These are phyloP conservation scores for Dacryopinax spathularia DNA, from an alignment of 768 basidiomycete genomes.

Conservation along the genomic window DNA sequence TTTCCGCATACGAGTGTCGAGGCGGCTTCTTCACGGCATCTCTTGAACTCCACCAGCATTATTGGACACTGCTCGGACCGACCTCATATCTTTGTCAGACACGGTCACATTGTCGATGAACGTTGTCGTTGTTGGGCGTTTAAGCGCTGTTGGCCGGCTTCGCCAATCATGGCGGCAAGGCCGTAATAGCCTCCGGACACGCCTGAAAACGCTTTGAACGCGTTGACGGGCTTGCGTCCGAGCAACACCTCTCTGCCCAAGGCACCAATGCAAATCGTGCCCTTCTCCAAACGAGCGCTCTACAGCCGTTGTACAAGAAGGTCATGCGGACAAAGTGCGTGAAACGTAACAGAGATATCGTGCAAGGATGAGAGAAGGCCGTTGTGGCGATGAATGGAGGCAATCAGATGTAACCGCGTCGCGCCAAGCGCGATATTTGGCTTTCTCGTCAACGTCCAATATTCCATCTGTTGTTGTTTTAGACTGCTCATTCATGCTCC, in stretches of 20 bases:
- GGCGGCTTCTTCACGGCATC: neutral
- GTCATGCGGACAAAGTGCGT: neutral
- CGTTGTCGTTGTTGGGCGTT: no score
- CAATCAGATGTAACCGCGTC: neutral
- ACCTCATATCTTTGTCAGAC: no score
- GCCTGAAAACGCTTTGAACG: no score
- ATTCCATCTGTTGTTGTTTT: neutral
- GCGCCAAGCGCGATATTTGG: neutral
- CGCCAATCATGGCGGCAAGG: no score
- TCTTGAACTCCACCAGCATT: neutral
- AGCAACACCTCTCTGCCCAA: no score
- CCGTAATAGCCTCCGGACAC: no score
- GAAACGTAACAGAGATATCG: neutral
- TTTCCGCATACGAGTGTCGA: neutral
- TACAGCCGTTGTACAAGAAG: neutral
- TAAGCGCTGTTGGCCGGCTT: no score
- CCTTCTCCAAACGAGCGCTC: no score
- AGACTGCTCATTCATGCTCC: neutral
- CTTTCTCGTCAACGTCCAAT: neutral
- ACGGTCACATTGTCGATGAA: no score
- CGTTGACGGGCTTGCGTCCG: no score
- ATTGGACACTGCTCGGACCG: neutral
- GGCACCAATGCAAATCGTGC: no score
- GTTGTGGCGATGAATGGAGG: conserved; percentile 1
- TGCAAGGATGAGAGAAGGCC: neutral